Evolutionary conservation across 2,329 filamentous ascomycete genomes (phyloP).

Genomic region (Eutypella sp.): DNA sequence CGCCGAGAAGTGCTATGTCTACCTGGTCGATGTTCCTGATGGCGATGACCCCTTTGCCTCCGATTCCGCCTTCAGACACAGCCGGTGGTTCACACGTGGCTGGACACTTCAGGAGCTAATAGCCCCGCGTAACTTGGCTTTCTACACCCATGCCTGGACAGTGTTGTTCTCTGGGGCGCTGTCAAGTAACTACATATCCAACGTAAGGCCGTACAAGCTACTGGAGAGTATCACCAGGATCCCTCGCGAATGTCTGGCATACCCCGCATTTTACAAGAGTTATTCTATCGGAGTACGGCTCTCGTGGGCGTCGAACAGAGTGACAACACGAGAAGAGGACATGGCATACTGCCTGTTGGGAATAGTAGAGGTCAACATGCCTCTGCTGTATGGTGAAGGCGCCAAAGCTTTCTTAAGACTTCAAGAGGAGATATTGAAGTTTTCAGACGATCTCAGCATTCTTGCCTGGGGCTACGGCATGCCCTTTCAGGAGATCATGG

Average conservation of each 20-base stretch:
- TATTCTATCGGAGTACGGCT: not conserved
- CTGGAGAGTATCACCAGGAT: not conserved
- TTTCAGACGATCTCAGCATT: not conserved
- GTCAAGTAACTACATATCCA: not conserved
- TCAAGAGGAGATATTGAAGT: not conserved
- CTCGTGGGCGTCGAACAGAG: not conserved
- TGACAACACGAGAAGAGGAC: not conserved
- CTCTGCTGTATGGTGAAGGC: not conserved
- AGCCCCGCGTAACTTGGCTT: not conserved
- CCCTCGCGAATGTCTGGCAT: not conserved
- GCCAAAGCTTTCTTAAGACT: not conserved
- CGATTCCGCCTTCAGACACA: not conserved
- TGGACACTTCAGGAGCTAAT: constrained; percentile 1
- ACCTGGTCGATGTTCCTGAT: not conserved
- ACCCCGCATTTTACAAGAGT: not conserved
- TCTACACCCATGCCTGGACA: not conserved
- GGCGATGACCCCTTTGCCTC: not conserved
- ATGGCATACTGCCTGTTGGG: not conserved
- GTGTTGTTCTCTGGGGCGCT: not conserved
- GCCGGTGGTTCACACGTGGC: not conserved
- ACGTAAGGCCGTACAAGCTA: not conserved
- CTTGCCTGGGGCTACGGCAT: not conserved
- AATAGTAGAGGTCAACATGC: not conserved
- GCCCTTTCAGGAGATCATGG: not conserved
- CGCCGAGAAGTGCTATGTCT: not conserved